Conservation (phyloP, 192 early-diverging fungal species). For the Allomyces macrogynus region DNA sequence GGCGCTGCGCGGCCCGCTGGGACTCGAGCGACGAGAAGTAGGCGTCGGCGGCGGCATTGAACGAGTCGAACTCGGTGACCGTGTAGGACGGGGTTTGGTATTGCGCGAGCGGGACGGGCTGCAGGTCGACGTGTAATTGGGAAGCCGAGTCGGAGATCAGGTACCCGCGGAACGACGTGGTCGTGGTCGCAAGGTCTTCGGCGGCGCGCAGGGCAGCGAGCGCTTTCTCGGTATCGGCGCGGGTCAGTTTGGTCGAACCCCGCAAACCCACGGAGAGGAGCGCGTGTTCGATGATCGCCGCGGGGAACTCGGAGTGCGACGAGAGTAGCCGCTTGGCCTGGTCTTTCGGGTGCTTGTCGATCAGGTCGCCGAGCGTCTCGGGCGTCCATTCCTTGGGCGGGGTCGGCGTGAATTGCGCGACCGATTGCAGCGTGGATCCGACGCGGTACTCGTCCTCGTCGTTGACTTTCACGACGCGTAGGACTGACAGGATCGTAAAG, state of each 20-base stretch:
- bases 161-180: not conserved
- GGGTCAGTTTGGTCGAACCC: not conserved
- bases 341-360: not conserved
- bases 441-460: conserved; percentile 18
- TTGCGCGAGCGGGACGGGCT: conserved; percentile 15
- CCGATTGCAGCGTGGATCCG: not conserved
- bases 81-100: conserved; percentile 24
- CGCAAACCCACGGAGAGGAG: not conserved
- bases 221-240: not conserved
- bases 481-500: conserved; percentile 58
- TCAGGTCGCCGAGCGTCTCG: not conserved
- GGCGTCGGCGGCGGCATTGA: conserved; percentile 72
- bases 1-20: conserved; percentile 56
- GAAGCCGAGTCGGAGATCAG: not conserved
- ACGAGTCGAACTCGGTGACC: conserved; percentile 45
- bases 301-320: not conserved
- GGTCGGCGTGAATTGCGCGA: not conserved
- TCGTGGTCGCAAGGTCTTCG: not conserved
- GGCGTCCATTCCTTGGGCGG: not conserved
- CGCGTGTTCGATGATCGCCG: not conserved
- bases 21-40: conserved; percentile 82
- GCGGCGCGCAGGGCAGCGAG: not conserved
- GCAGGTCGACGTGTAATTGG: not conserved
- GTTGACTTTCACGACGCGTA: conserved; percentile 71
- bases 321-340: not conserved